Evolutionary conservation across 1,284 basidiomycete genomes (phyloP).

Genomic region (Ganoderma sinense): DNA sequence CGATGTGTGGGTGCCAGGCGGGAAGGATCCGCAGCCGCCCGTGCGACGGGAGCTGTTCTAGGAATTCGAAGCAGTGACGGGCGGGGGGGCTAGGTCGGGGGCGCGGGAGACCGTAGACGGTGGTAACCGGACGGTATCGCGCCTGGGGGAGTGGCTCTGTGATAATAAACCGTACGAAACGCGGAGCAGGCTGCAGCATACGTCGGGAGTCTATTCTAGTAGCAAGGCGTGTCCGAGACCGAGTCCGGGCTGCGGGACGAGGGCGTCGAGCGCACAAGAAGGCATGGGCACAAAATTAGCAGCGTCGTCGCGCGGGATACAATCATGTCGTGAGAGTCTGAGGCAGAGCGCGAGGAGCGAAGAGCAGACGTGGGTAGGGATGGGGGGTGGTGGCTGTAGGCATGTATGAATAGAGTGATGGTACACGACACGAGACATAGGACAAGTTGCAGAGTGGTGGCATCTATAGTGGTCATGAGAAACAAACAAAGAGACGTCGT

Average conservation of each 20-base stretch:
- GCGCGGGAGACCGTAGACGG: neutral
- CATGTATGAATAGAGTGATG: slow-evolving; percentile 6
- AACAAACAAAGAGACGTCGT: neutral
- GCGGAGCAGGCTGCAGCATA: neutral
- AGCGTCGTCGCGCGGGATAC: neutral
- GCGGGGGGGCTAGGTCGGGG: neutral
- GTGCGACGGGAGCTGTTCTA: neutral
- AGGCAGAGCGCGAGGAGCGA: neutral
- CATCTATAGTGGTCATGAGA: slow-evolving; percentile 5
- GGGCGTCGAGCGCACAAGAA: neutral
- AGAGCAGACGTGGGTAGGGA: neutral
- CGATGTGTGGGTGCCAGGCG: slow-evolving; percentile 1
- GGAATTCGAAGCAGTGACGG: neutral
- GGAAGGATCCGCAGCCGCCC: slow-evolving; percentile 1
- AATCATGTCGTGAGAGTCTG: slow-evolving; percentile 6
- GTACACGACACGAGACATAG: neutral
- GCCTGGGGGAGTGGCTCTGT: neutral
- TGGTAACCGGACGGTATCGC: neutral
- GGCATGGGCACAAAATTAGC: slow-evolving; percentile 4
- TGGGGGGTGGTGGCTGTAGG: neutral
- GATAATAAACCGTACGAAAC: neutral
- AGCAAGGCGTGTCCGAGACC: neutral
- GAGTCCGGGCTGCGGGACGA: neutral
- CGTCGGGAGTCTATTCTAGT: slow-evolving; percentile 4
- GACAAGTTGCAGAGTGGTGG: slow-evolving; percentile 4